These are phyloP conservation scores for Lyophyllum atratum DNA, from an alignment of 768 basidiomycete species.

Conservation along the genomic window DNA sequence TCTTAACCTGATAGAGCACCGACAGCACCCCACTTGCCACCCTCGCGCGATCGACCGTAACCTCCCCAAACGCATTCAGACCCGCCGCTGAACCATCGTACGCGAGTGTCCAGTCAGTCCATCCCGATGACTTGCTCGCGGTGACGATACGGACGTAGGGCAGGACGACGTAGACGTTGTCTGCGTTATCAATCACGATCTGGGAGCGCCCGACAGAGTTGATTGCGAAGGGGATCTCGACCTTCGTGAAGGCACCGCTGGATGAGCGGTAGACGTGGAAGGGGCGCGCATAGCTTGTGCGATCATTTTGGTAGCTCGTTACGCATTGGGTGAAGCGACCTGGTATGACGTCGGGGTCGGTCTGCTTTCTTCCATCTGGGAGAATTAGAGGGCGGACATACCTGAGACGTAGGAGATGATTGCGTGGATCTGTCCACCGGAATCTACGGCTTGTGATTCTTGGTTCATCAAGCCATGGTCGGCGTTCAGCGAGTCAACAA, in stretches of 20 bases:
- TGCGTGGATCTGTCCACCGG: constrained; percentile 42
- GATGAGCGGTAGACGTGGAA: constrained; percentile 46
- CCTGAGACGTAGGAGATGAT: constrained; percentile 53
- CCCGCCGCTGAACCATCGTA: constrained; percentile 42
- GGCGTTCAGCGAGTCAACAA: constrained; percentile 44
- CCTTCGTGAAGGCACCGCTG: constrained; percentile 43
- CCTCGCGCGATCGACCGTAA: constrained; percentile 44
- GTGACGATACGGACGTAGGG: constrained; percentile 45
- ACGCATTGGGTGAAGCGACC: constrained; percentile 50
- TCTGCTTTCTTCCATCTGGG: neutral
- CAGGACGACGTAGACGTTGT: constrained; percentile 47
- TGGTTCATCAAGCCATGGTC: constrained; percentile 56
- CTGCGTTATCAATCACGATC: constrained; percentile 41
- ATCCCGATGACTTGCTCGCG: constrained; percentile 44
- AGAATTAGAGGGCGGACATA: constrained; percentile 17
- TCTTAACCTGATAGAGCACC: constrained; percentile 43
- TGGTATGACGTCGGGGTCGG: constrained; percentile 14
- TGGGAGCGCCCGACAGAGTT: constrained; percentile 47
- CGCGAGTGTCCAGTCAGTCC: constrained; percentile 47
- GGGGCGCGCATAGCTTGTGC: constrained; percentile 35
- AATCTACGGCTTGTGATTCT: constrained; percentile 49
- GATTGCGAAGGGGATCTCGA: constrained; percentile 46
- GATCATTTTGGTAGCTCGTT: constrained; percentile 39
- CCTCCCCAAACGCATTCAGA: constrained; percentile 46
- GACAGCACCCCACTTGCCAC: constrained; percentile 39